Base-by-base conservation (phyloP, 805 yeast species). In the Candida taoyuanica region DNA sequence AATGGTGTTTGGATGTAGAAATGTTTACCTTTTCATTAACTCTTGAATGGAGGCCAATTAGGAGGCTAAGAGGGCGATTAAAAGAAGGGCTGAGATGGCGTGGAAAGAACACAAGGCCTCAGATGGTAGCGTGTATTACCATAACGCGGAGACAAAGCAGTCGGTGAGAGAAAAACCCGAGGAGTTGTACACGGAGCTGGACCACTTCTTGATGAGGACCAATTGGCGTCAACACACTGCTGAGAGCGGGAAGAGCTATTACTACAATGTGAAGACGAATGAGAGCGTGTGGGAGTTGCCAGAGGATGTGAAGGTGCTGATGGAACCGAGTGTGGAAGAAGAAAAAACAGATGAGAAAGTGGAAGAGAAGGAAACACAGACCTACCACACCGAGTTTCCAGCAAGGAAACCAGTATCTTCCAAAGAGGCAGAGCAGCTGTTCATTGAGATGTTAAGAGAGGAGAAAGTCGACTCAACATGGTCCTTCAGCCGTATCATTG, bases 201-300 rank as follows among this genome's bases (percentile, higher is more conserved):
- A 70, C 39, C 47, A 69, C 61, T 71, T 74, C 18, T 66, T 78
- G 14, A 66, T 63, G 27, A 62, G 64, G 16, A 69, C 80, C 1
- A 75, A 73, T 14, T 81, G 85, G 85, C 62, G 61, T 24, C 67
- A 68, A 42, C 68, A 61, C 23, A 53, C 58, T 2, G 67, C 80
- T 0, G 72, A 72, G 11, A 79, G 73, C 6, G 88, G 89, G 3
- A 64, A 63, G 36, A 64, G 67, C 15, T 87, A 87, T 58, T 88
- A 84, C 65, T 81, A 80, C 59, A 83, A 84, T 53, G 64, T 68
- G 12, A 59, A 60, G 19, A 74, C 91, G 0, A 71, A 76, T 5
- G 78, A 78, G 50, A 80, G 93, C 15, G 78, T 81, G 0, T 89
- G 96, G 96, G 84, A 79, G 15, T 59, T 75, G n/a, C 96, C 96